Evolutionary conservation across 768 basidiomycete species (phyloP).

Genomic region (Trametopsis cervina): DNA sequence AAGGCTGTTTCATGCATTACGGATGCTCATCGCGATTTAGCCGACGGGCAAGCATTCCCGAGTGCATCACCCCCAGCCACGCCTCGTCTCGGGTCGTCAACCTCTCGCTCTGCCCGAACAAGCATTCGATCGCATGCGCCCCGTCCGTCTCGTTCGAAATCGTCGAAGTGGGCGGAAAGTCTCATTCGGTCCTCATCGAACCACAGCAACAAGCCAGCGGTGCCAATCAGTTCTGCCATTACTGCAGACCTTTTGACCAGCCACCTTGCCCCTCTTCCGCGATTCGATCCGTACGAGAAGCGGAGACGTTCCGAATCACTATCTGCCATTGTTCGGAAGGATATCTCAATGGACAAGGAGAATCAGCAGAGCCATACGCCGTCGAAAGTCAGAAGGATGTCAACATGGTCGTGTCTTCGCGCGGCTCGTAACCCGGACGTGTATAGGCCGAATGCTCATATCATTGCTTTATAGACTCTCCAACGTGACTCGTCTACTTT

Average conservation of each 20-base stretch:
- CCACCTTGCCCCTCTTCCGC: conserved; percentile 19
- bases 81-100: neutral
- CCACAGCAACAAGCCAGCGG: neutral
- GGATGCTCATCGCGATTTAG: neutral
- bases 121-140: neutral
- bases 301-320: conserved; percentile 24
- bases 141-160: conserved; percentile 2
- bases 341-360: neutral
- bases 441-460: neutral
- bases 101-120: neutral
- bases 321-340: conserved; percentile 15
- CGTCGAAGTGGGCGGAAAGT: conserved; percentile 1
- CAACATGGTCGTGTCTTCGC: neutral
- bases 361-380: neutral
- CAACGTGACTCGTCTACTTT: too few species aligned
- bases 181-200: neutral
- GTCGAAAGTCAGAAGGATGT: neutral
- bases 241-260: neutral
- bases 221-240: neutral
- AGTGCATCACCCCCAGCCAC: neutral
- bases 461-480: neutral
- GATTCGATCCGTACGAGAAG: conserved; percentile 21
- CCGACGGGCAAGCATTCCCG: neutral
- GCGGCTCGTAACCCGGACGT: neutral
- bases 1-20: too few species aligned